These are phyloP conservation scores for Claviceps maximensis DNA, from an alignment of 2,329 filamentous ascomycete genomes.

Conservation along the genomic window DNA sequence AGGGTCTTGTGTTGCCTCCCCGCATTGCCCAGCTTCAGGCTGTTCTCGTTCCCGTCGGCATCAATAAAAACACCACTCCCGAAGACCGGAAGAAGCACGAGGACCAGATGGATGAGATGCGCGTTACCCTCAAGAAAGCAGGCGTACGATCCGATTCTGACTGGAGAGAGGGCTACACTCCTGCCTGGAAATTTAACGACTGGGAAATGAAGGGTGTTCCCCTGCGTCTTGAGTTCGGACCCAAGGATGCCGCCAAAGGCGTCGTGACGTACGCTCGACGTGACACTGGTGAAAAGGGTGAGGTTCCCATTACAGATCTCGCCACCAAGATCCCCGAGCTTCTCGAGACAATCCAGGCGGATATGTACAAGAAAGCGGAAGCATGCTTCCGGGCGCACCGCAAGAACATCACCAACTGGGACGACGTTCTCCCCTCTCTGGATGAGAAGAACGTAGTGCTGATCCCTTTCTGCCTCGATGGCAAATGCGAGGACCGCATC, in stretches of 20 bases:
- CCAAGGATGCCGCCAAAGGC: conserved; percentile 78
- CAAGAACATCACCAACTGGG: conserved; percentile 72
- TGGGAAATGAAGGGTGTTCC: conserved; percentile 96
- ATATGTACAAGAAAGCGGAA: conserved; percentile 68
- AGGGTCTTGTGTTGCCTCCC: conserved; percentile 85
- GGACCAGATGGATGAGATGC: conserved; percentile 60
- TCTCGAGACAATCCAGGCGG: conserved; percentile 78
- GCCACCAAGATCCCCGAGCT: conserved; percentile 61
- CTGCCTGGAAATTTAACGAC: conserved; percentile 97
- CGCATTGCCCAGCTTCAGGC: conserved; percentile 77
- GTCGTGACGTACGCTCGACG: conserved; percentile 78
- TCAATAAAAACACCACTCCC: conserved; percentile 74
- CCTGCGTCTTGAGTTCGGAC: conserved; percentile 86
- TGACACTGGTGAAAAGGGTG: conserved; percentile 73
- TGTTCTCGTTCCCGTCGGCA: conserved; percentile 81
- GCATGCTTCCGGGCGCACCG: conserved; percentile 68
- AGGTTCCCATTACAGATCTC: conserved; percentile 63
- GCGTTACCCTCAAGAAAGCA: conserved; percentile 53
- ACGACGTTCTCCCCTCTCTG: conserved; percentile 77
- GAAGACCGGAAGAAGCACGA: conserved; percentile 68
- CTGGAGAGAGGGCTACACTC: conserved; percentile 79
- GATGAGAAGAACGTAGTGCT: conserved; percentile 87
- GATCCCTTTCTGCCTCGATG: conserved; percentile 75
- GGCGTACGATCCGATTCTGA: conserved; percentile 72
- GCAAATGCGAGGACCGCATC: conserved; percentile 82